These are phyloP conservation scores for Botrytis sinoallii DNA, from an alignment of 2,329 filamentous ascomycete genomes.

Conservation along the genomic window DNA sequence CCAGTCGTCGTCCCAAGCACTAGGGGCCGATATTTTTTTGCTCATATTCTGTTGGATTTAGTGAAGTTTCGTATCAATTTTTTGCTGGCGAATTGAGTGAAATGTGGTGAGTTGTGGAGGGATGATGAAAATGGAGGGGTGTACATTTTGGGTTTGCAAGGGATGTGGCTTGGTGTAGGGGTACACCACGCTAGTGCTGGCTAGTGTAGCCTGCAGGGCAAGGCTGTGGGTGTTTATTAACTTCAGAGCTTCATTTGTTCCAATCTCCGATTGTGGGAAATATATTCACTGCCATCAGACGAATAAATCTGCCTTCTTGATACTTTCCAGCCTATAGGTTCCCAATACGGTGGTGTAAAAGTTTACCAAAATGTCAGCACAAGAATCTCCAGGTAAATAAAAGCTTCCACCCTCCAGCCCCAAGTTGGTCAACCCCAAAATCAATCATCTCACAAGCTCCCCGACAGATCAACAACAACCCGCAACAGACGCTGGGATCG, in stretches of 20 bases:
- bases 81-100: background rate
- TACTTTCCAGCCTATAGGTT: background rate
- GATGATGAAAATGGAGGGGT: conserved; percentile 5
- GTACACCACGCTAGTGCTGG: conserved; percentile 3
- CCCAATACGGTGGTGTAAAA: too few species aligned
- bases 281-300: background rate
- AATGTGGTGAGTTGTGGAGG: background rate
- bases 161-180: background rate
- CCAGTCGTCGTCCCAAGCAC: conserved; percentile 92
- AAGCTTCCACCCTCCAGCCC: background rate
- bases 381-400: conserved; percentile 13
- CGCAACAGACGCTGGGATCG: background rate
- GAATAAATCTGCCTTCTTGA: background rate
- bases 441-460: conserved; percentile 6
- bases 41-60: conserved; percentile 24
- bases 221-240: background rate
- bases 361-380: conserved; percentile 6
- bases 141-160: conserved; percentile 10
- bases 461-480: background rate
- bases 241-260: background rate
- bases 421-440: background rate
- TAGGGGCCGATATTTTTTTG: conserved; percentile 52
- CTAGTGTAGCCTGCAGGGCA: background rate
- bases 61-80: background rate
- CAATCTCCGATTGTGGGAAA: background rate